These are phyloP conservation scores for Astrephomene gubernaculifera DNA, from an alignment of 139 green algal genomes.

Conservation along the genomic window DNA sequence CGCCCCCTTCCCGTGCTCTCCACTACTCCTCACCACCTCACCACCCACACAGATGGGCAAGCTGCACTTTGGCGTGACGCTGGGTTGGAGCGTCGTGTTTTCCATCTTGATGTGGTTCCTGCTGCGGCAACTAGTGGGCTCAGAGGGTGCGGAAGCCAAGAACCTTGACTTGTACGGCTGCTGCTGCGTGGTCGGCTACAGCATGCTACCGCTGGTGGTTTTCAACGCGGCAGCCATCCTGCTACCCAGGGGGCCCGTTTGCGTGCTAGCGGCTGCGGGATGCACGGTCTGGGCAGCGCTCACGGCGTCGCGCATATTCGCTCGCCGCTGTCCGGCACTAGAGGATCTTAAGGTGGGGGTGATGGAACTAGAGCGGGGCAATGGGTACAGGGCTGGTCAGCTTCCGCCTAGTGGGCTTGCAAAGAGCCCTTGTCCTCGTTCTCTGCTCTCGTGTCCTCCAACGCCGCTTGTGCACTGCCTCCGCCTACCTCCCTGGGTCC, in stretches of 20 bases:
- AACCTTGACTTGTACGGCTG: constrained; percentile 87
- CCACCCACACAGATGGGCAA: constrained; percentile 82
- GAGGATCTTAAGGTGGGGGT: constrained; percentile 65
- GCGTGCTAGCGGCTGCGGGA: constrained; percentile 53
- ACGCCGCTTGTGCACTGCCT: neutral
- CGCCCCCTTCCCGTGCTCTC: no score
- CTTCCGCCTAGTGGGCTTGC: no score
- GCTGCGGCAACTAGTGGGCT: constrained; percentile 64
- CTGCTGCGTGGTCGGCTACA: constrained; percentile 93
- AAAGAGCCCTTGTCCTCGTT: no score
- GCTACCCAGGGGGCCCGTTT: constrained; percentile 66
- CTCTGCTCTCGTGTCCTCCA: neutral
- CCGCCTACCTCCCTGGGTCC: no score
- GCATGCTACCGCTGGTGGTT: constrained; percentile 86
- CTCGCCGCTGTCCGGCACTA: constrained; percentile 67
- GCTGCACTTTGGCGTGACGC: constrained; percentile 94
- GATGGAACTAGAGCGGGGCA: no score
- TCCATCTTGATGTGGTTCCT: constrained; percentile 83
- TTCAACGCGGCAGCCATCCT: constrained; percentile 77
- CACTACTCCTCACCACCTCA: no score
- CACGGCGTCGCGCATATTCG: constrained; percentile 79
- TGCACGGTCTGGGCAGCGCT: constrained; percentile 78
- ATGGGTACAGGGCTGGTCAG: no score
- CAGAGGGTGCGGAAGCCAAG: constrained; percentile 52
- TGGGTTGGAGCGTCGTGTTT: constrained; percentile 92